Evolutionary conservation across 148 eudicot species (phyloP).

Genomic region (Amaranthus cruentus): DNA sequence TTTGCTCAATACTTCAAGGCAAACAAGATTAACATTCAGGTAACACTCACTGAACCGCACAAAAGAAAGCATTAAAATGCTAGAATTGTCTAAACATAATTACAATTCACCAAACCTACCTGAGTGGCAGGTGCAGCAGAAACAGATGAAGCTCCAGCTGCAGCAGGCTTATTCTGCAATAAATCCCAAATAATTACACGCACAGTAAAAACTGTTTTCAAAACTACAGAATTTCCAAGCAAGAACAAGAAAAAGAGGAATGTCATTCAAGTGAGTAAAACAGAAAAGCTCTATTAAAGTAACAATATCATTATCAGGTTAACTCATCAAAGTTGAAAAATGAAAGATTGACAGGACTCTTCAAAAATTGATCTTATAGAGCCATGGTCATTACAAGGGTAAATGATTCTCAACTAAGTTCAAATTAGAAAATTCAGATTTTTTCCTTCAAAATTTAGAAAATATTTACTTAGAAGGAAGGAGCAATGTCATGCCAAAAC

Average conservation of each 20-base stretch:
- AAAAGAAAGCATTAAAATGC: not conserved
- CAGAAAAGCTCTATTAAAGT: not conserved
- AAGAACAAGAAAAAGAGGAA: not conserved
- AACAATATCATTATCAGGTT: not conserved
- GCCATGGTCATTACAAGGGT: no score
- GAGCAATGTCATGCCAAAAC: not conserved
- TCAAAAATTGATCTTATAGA: no score
- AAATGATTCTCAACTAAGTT: no score
- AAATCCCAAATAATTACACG: slow-evolving; percentile 6
- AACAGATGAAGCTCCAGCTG: slow-evolving; percentile 48
- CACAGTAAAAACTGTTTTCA: not conserved
- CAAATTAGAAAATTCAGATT: no score
- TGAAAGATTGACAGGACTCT: no score
- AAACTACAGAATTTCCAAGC: not conserved
- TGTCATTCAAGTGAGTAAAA: not conserved
- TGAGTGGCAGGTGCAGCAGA: slow-evolving; percentile 44
- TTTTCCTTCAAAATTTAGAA: no score
- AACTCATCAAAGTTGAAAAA: not conserved
- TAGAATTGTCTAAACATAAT: not conserved
- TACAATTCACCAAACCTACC: slow-evolving; percentile 30
- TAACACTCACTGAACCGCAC: not conserved
- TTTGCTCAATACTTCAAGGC: not conserved
- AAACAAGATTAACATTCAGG: not conserved
- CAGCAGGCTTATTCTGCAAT: slow-evolving; percentile 50
- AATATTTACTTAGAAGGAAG: not conserved